Evolutionary conservation across 257 asterid genomes (phyloP).

Genomic region (Leptodermis oblonga): DNA sequence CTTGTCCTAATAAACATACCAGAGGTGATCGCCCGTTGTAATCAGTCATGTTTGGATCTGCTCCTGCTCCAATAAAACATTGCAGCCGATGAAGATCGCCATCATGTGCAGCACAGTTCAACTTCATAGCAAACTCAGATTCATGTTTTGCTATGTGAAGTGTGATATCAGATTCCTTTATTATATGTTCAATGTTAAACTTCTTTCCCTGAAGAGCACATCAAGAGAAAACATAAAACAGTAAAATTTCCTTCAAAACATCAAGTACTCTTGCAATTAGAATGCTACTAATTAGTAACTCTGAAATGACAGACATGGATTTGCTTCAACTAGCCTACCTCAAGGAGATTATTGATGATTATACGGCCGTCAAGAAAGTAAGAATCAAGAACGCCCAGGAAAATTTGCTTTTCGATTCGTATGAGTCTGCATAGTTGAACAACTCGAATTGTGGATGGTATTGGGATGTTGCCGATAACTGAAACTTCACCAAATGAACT

Average conservation of each 20-base stretch:
- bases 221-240: neutral
- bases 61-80: slow-evolving; percentile 51
- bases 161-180: slow-evolving; percentile 42
- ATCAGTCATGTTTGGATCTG: slow-evolving; percentile 52
- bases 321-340: slow-evolving; percentile 26
- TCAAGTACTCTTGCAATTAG: neutral
- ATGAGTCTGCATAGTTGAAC: slow-evolving; percentile 49
- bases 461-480: slow-evolving; percentile 52
- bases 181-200: slow-evolving; percentile 32
- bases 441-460: slow-evolving; percentile 42
- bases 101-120: slow-evolving; percentile 64
- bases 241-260: neutral
- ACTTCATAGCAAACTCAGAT: slow-evolving; percentile 54
- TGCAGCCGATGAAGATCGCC: slow-evolving; percentile 53
- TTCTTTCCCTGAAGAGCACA: slow-evolving; percentile 60
- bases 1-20: slow-evolving; percentile 30
- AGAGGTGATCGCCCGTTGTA: slow-evolving; percentile 63
- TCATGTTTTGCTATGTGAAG: slow-evolving; percentile 52
- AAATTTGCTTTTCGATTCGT: slow-evolving; percentile 49
- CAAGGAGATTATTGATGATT: slow-evolving; percentile 49
- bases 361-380: slow-evolving; percentile 52
- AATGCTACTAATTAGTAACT: neutral
- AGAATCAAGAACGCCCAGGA: slow-evolving; percentile 32
- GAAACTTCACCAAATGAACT: slow-evolving; percentile 51
- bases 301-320: neutral